phyloP scores from a whole-genome alignment of 345 rosid genomes.

The Heritiera fomes region DNA sequence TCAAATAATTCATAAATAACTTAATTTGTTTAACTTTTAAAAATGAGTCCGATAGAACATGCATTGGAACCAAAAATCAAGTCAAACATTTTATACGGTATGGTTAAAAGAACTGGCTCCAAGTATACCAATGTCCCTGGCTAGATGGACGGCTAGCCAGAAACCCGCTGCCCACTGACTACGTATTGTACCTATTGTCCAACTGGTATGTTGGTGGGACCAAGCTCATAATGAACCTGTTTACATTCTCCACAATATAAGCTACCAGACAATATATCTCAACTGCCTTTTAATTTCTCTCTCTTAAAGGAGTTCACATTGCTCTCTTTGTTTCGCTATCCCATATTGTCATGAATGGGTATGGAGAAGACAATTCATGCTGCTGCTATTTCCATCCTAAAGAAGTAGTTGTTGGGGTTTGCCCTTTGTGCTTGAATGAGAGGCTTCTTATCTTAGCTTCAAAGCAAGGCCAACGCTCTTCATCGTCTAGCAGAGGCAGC shows the following conservation, averaged over 20 bases:
- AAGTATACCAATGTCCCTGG: slow-evolving; percentile 11
- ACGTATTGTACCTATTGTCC: slow-evolving; percentile 7
- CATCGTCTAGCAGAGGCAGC: slow-evolving; percentile 29
- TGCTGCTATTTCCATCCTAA: slow-evolving; percentile 91
- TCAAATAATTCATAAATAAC: no score
- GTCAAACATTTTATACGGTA: background rate
- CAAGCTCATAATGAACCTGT: slow-evolving; percentile 14
- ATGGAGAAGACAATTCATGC: slow-evolving; percentile 51
- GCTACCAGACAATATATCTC: background rate
- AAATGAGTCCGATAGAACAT: background rate
- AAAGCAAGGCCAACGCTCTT: slow-evolving; percentile 51
- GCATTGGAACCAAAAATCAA: background rate
- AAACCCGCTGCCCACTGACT: slow-evolving; percentile 5
- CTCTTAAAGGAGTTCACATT: background rate
- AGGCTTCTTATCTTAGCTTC: slow-evolving; percentile 82
- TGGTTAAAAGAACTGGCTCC: background rate
- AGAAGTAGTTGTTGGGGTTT: slow-evolving; percentile 63
- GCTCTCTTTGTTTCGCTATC: background rate
- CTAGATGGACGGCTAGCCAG: slow-evolving; percentile 10
- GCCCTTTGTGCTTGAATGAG: slow-evolving; percentile 78
- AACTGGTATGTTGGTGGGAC: slow-evolving; percentile 22
- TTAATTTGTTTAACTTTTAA: no score
- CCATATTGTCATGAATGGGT: slow-evolving; percentile 48
- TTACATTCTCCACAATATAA: slow-evolving; percentile 26
- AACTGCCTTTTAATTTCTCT: background rate